Percentiles rank a stretch among this genome's conserved stretches.
Conservation (phyloP, 2,329 filamentous ascomycete genomes). For the Rhinocladiella mackenziei region DNA sequence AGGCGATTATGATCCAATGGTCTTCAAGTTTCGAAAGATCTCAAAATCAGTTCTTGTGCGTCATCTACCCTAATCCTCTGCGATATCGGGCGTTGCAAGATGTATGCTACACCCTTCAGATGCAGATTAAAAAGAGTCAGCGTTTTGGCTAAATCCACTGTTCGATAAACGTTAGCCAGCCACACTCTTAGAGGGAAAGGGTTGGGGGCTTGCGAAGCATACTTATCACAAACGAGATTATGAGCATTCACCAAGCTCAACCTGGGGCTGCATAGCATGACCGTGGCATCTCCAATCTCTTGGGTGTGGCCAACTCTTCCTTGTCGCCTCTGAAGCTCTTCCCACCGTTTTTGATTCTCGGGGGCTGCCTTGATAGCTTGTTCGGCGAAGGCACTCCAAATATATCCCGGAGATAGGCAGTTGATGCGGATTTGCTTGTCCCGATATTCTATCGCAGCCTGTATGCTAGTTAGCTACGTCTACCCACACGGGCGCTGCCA, state of each 20-base stretch:
- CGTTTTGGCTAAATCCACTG: no score
- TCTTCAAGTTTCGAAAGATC: no score
- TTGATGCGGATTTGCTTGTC: conserved; percentile 32
- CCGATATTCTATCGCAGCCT: conserved; percentile 55
- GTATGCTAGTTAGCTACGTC: neutral
- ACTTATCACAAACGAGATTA: conserved; percentile 65
- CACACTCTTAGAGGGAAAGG: no score
- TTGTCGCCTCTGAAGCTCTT: conserved; percentile 33
- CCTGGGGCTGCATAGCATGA: conserved; percentile 64
- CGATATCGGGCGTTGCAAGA: no score
- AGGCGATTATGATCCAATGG: no score
- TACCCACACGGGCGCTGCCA: neutral
- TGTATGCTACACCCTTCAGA: no score
- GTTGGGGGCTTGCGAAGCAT: no score
- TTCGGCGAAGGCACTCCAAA: conserved; percentile 47
- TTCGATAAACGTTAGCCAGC: no score
- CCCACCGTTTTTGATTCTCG: conserved; percentile 4
- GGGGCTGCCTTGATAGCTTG: conserved; percentile 14
- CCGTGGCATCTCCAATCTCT: conserved; percentile 58
- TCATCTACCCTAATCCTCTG: no score
- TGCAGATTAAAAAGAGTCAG: no score
- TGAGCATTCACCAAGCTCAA: conserved; percentile 12
- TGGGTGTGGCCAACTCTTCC: conserved; percentile 48
- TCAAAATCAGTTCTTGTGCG: no score
- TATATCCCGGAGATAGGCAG: conserved; percentile 38